Percentiles rank a stretch among this genome's conserved stretches.
phyloP scores from a whole-genome alignment of 2,329 filamentous ascomycete species.

The Pseudogymnoascus sp. region DNA sequence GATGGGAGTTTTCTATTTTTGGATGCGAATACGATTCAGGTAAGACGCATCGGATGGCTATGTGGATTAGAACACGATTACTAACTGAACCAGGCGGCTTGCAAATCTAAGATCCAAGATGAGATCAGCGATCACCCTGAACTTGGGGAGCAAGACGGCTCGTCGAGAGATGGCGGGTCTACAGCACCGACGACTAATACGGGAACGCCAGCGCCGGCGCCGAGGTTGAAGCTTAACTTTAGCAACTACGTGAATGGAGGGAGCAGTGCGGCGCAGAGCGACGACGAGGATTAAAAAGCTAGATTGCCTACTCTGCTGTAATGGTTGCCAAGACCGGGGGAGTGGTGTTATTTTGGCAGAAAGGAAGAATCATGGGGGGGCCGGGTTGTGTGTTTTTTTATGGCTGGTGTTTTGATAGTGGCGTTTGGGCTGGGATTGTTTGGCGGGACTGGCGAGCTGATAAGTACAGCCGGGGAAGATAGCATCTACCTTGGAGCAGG shows the following conservation, averaged over 20 bases:
- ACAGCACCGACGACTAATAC: conserved; percentile 48
- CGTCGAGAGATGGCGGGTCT: conserved; percentile 28
- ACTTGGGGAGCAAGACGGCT: conserved; percentile 45
- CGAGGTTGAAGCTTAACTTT: conserved; percentile 60
- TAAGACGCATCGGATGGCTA: conserved; percentile 38
- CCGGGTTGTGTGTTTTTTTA: conserved; percentile 5
- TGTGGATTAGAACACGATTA: not conserved
- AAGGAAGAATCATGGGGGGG: not conserved
- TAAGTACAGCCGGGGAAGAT: conserved; percentile 5
- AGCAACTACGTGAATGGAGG: conserved; percentile 37
- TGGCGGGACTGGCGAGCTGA: not conserved
- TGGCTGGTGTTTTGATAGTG: conserved; percentile 8
- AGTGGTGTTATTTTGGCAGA: conserved; percentile 6
- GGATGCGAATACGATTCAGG: conserved; percentile 89
- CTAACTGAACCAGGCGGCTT: conserved; percentile 47
- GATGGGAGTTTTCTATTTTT: conserved; percentile 86
- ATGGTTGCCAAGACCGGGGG: conserved; percentile 7
- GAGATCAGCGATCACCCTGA: conserved; percentile 47
- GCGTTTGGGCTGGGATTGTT: not conserved
- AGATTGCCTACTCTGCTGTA: conserved; percentile 8
- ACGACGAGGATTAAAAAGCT: conserved; percentile 38
- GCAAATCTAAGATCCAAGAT: conserved; percentile 46
- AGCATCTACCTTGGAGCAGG: conserved; percentile 9
- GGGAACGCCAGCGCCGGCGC: conserved; percentile 56
- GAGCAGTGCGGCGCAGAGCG: conserved; percentile 41